phyloP scores from a whole-genome alignment of 768 basidiomycete species.

The Lactarius indigo region DNA sequence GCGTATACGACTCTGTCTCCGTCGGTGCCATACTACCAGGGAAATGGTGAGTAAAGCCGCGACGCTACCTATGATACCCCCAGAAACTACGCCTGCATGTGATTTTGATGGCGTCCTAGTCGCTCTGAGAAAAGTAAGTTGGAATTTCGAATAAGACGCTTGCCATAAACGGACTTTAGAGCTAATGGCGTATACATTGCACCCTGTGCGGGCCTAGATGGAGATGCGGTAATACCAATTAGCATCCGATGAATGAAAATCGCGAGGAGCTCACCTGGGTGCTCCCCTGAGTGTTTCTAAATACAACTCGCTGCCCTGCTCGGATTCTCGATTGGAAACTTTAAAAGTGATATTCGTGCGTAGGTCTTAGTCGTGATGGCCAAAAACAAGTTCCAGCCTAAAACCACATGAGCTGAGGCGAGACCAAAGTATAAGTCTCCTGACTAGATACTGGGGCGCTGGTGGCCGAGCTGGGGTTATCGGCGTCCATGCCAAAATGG shows the following conservation, averaged over 20 bases:
- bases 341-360: slow-evolving; percentile 5
- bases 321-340: background rate
- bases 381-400: slow-evolving; percentile 16
- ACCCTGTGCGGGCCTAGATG: background rate
- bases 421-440: background rate
- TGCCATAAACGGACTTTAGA: background rate
- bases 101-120: background rate
- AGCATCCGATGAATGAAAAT: background rate
- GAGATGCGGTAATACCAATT: background rate
- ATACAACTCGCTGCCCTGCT: background rate
- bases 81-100: background rate
- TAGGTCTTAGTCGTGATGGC: slow-evolving; percentile 5
- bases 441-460: background rate
- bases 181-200: background rate
- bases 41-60: background rate
- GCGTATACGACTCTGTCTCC: background rate
- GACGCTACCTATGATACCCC: background rate
- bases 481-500: slow-evolving; percentile 12
- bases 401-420: background rate
- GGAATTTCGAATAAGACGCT: background rate
- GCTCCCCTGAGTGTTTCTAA: too few relatives aligned
- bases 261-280: background rate
- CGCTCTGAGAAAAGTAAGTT: background rate
- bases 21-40: background rate
- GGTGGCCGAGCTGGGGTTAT: background rate